Percentiles rank a stretch among this genome's conserved stretches.
Evolutionary conservation across 805 yeast species (phyloP).

Genomic region (Wickerhamomyces strasburgensis): DNA sequence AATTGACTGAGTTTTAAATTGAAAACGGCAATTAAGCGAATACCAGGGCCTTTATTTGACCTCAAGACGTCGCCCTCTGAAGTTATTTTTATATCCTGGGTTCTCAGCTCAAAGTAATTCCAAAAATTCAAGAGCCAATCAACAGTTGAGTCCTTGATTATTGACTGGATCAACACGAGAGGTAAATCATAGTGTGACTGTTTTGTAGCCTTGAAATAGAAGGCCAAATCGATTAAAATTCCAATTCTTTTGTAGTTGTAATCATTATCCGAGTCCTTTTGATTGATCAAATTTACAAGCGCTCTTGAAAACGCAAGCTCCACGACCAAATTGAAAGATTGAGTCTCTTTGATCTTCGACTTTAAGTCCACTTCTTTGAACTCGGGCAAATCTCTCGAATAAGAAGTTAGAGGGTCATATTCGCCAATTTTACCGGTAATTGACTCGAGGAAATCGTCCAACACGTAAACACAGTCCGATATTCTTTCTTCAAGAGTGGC

Average conservation of each 20-base stretch:
- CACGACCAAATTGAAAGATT: not conserved
- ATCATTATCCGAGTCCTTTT: slow-evolving; percentile 9
- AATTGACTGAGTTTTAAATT: slow-evolving; percentile 14
- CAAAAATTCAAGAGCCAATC: slow-evolving; percentile 20
- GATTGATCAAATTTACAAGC: slow-evolving; percentile 10
- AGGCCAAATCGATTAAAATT: slow-evolving; percentile 17
- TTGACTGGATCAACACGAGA: slow-evolving; percentile 5
- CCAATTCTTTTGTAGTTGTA: slow-evolving; percentile 14
- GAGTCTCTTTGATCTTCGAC: not conserved
- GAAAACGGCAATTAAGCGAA: slow-evolving; percentile 9
- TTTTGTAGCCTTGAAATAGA: slow-evolving; percentile 8
- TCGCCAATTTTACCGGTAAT: not conserved
- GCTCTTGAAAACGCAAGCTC: slow-evolving; percentile 10
- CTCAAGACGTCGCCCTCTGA: slow-evolving; percentile 1
- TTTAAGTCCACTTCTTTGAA: not conserved
- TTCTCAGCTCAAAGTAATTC: slow-evolving; percentile 17
- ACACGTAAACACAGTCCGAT: slow-evolving; percentile 1
- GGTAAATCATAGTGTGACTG: slow-evolving; percentile 12
- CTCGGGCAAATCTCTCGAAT: not conserved
- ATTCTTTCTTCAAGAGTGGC: slow-evolving; percentile 3
- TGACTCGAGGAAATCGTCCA: slow-evolving; percentile 2
- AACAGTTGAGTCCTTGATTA: slow-evolving; percentile 9
- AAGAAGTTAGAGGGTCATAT: slow-evolving; percentile 1
- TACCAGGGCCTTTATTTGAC: slow-evolving; percentile 13
- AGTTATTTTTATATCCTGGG: slow-evolving; percentile 1